Base-by-base conservation (phyloP, 176 grass and related monocot species). In the Puya raimondii region DNA sequence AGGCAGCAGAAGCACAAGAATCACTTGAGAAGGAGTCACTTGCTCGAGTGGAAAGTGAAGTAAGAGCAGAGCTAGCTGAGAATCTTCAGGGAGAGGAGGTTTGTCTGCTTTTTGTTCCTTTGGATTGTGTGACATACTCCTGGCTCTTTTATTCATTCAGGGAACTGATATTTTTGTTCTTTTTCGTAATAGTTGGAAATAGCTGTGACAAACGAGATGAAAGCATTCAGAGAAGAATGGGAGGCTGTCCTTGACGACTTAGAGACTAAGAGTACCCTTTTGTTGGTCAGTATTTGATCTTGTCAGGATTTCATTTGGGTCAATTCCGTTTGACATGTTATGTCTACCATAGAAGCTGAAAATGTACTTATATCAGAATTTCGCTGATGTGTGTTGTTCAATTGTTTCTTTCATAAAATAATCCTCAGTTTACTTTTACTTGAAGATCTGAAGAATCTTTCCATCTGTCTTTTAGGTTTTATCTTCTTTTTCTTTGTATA, bases 1-100 rank as follows among this genome's bases (percentile, higher is more conserved):
- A 97, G 94, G 94, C 94, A 69, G 86, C 94, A 74, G 76, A 97
- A 70, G 94, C 94, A 1, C 94, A 97, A 90, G 94, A 97, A 81
- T 88, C 94, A 75, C 94, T 97, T 70, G 94, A 97, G 83, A 92
- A 88, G 69, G 94, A 97, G 63, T 86, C 89, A 4, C 80, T 97
- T 78, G 84, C 88, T 20, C 88, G 84, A 76, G 63, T 97, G 66
- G 86, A 97, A 92, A 64, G 70, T 82, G 94, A 97, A 81, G 94
- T 97, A 80, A 83, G 82, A 75, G 69, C 84, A 63, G 94, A 97
- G 86, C 83, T 97, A 70, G 80, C 86, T 11, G 88, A 97, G 58
- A 88, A 63, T 76, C 86, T 90, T 49, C 53, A 85, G 70, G 89
- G 89, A 71, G 82, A 97, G 42, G 84, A 68, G 75, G 94, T 97